Evolutionary conservation across 2,329 filamentous ascomycete species (phyloP).

Genomic region (Cladobotryum protrusum): DNA sequence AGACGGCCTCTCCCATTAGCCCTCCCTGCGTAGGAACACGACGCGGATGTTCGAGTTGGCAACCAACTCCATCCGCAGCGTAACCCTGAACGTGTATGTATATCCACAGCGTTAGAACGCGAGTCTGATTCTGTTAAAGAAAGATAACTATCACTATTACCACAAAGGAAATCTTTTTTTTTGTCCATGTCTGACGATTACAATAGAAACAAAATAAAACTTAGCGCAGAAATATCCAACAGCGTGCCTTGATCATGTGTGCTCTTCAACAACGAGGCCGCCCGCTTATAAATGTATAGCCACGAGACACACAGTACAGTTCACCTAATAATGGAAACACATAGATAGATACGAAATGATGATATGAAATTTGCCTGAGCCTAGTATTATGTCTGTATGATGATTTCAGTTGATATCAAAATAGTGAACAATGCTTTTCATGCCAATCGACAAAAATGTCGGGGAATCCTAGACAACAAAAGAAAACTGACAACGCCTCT

Average conservation of each 20-base stretch:
- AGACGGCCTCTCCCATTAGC: neutral
- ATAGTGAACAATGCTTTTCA: slow-evolving; percentile 2
- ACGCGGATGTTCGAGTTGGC: no score
- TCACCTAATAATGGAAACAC: neutral
- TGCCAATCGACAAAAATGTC: neutral
- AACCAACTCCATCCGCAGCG: no score
- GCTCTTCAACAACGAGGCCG: neutral
- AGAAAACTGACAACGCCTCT: neutral
- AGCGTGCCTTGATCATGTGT: neutral
- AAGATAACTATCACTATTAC: no score
- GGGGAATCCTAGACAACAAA: neutral
- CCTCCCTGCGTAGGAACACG: no score
- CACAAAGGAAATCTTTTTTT: no score
- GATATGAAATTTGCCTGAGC: neutral
- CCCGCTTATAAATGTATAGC: neutral
- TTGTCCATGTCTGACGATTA: no score
- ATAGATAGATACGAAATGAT: neutral
- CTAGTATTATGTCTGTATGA: slow-evolving; percentile 9
- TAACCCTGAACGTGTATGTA: no score
- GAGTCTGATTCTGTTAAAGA: no score
- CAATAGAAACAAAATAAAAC: no score
- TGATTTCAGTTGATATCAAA: slow-evolving; percentile 3
- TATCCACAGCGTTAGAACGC: no score
- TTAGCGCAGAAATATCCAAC: no score
- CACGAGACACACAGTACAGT: neutral